Conservation (phyloP, 129 eudicot species). For the Ambrosia trifida region DNA sequence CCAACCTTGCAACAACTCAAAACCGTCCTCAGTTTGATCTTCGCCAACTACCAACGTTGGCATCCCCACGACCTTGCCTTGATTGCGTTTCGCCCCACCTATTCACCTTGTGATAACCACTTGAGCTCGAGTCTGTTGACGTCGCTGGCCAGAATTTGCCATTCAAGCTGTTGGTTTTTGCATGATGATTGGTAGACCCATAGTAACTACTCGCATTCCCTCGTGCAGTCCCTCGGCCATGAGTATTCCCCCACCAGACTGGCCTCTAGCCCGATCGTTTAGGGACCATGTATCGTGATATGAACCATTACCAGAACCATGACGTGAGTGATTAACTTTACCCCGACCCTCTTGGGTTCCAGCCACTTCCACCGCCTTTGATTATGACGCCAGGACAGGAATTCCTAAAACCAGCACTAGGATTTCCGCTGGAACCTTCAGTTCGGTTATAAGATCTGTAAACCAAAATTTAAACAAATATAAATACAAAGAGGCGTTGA, state of each 20-base stretch:
- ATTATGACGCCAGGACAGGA: neutral
- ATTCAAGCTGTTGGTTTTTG: neutral
- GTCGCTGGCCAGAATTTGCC: neutral
- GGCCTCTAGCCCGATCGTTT: neutral
- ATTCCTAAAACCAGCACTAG: no score
- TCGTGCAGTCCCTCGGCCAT: no score
- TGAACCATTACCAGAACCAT: neutral
- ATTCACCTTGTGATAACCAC: neutral
- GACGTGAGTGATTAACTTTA: neutral
- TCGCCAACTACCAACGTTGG: neutral
- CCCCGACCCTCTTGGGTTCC: constrained; percentile 26
- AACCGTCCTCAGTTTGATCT: neutral
- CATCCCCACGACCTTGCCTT: neutral
- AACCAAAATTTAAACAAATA: neutral
- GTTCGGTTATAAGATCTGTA: no score
- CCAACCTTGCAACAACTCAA: neutral
- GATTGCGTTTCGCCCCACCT: neutral
- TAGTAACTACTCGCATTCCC: neutral
- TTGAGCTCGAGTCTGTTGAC: neutral
- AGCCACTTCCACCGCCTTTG: constrained; percentile 10
- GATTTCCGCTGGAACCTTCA: no score
- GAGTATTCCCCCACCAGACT: neutral
- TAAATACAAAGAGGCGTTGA: neutral
- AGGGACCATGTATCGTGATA: neutral
- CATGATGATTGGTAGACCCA: neutral